A percentile compares a stretch with the other conserved stretches of the same genome.
phyloP scores from a whole-genome alignment of 345 rosid genomes.

The Bruguiera sexangula region DNA sequence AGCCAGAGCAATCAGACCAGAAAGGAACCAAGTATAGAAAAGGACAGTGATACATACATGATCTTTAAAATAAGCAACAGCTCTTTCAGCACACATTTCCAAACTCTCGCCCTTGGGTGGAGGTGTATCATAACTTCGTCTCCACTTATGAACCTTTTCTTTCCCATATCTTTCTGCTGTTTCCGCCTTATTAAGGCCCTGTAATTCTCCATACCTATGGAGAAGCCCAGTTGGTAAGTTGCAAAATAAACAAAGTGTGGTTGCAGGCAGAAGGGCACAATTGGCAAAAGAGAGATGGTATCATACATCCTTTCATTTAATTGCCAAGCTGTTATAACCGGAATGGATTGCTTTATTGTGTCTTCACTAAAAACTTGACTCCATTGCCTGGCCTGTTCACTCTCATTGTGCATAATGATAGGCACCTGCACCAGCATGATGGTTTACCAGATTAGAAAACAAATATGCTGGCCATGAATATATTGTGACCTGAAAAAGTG shows the following conservation, averaged over 20 bases:
- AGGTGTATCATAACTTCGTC: conserved; percentile 91
- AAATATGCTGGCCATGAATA: not conserved
- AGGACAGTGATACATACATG: conserved; percentile 30
- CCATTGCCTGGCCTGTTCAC: conserved; percentile 79
- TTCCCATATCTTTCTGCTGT: conserved; percentile 92
- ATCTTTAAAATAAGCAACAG: conserved; percentile 65
- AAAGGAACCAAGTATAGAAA: conserved; percentile 8
- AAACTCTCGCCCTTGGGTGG: conserved; percentile 98
- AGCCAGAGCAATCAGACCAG: not conserved
- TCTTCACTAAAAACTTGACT: conserved; percentile 88
- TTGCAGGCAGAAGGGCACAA: not conserved
- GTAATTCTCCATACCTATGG: conserved; percentile 89
- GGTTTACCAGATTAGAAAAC: conserved; percentile 11
- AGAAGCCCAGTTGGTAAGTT: conserved; percentile 8
- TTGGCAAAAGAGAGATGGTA: conserved; percentile 6
- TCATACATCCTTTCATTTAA: conserved; percentile 92
- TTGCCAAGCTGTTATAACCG: conserved; percentile 91
- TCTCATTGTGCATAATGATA: conserved; percentile 66
- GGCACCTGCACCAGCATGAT: conserved; percentile 60
- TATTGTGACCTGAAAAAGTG: not conserved
- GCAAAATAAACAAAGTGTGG: not conserved
- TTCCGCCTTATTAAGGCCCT: conserved; percentile 94
- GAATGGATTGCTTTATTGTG: conserved; percentile 70
- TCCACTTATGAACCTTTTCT: conserved; percentile 93
- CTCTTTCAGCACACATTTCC: conserved; percentile 98